phyloP scores from a whole-genome alignment of 192 early-diverging fungal species.

The Backusella sp. region DNA sequence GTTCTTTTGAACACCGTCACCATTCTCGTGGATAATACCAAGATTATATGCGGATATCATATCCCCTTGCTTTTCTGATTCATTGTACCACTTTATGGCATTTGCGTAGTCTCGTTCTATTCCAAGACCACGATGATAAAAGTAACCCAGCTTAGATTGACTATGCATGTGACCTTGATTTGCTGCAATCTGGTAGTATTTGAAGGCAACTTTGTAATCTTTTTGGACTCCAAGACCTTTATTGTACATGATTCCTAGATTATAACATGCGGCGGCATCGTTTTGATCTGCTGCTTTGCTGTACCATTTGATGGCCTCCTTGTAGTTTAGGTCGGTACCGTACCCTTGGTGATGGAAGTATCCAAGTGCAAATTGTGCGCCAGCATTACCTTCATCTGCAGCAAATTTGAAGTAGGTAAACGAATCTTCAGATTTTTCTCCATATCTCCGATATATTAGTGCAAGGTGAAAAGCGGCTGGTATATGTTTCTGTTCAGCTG shows the following conservation, averaged over 20 bases:
- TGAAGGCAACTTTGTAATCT: constrained; percentile 16
- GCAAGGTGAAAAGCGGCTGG: no score
- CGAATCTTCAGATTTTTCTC: no score
- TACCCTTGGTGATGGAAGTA: no score
- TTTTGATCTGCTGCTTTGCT: constrained; percentile 30
- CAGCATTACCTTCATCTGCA: no score
- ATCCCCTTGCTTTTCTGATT: no score
- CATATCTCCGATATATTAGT: no score
- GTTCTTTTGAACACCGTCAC: neutral
- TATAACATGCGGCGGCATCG: constrained; percentile 19
- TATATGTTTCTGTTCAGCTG: no score
- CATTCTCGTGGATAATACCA: neutral
- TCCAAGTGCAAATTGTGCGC: no score
- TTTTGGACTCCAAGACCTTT: constrained; percentile 22
- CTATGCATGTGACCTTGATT: neutral
- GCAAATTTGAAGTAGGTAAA: no score
- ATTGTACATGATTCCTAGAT: constrained; percentile 28
- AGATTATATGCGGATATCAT: neutral
- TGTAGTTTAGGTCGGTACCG: neutral
- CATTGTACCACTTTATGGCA: neutral
- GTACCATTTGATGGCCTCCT: constrained; percentile 31
- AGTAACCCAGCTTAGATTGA: neutral
- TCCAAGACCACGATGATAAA: neutral
- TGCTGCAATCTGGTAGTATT: constrained; percentile 28
- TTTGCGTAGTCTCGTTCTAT: neutral